Conservation (phyloP, 2,329 filamentous ascomycete genomes). For the Fusarium succisae region DNA sequence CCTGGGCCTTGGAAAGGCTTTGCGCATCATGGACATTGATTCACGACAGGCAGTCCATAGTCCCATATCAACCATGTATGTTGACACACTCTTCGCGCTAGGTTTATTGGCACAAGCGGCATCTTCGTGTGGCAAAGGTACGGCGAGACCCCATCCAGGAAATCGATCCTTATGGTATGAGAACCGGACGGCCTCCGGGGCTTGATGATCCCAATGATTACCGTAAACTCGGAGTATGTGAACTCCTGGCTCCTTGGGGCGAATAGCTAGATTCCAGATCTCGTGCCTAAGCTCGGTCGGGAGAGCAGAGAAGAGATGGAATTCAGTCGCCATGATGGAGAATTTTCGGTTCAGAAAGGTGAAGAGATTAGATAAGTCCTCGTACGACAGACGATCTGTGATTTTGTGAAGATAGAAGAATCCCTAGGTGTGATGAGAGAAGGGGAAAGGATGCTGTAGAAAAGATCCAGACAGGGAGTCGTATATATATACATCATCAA, state of each 20-base stretch:
- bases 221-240: neutral
- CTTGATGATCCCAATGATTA: neutral
- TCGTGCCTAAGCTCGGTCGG: neutral
- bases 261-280: neutral
- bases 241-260: neutral
- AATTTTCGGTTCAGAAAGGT: accelerated
- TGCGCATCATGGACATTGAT: neutral
- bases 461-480: neutral
- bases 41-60: conserved; percentile 11
- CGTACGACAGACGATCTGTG: neutral
- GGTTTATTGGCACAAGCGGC: neutral
- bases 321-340: neutral
- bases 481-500: neutral
- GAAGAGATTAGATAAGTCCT: neutral
- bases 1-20: neutral
- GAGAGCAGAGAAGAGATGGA: neutral
- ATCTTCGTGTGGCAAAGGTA: neutral
- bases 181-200: neutral
- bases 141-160: neutral
- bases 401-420: accelerated
- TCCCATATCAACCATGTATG: neutral
- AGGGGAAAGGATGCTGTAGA: accelerated
- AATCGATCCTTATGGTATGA: neutral
- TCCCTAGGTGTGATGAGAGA: accelerated
- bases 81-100: neutral